These are phyloP conservation scores for Neltuma alba DNA, from an alignment of 306 rosid species.

Conservation along the genomic window DNA sequence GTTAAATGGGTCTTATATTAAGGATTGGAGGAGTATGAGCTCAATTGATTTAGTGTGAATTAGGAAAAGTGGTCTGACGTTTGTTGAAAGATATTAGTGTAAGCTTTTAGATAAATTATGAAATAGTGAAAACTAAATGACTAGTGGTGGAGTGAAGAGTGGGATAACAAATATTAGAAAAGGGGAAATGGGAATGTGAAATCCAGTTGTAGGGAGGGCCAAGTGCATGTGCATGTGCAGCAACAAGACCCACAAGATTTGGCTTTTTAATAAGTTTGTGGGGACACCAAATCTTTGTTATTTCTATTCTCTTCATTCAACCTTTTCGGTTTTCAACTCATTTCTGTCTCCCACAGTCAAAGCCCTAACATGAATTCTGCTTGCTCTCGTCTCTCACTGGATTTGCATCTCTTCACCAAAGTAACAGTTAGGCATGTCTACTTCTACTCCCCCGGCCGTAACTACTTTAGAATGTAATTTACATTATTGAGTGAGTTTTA, in stretches of 20 bases:
- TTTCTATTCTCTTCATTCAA: slow-evolving; percentile 15
- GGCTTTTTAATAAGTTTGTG: slow-evolving; percentile 29
- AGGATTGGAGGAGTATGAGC: no score
- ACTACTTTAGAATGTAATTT: no score
- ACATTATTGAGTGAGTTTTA: no score
- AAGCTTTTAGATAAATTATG: background rate
- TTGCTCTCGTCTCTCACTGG: slow-evolving; percentile 23
- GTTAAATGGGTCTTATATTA: no score
- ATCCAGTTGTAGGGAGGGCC: slow-evolving; percentile 6
- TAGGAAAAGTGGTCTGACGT: background rate
- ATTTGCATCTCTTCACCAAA: background rate
- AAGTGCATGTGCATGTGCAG: slow-evolving; percentile 31
- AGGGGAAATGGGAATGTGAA: background rate
- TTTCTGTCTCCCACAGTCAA: slow-evolving; percentile 49
- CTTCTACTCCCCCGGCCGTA: no score
- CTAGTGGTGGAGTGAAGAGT: background rate
- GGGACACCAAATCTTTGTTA: slow-evolving; percentile 49
- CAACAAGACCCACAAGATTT: slow-evolving; percentile 34
- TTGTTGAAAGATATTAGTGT: background rate
- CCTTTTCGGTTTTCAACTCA: slow-evolving; percentile 21
- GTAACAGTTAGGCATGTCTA: background rate
- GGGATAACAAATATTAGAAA: background rate
- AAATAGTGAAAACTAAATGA: background rate
- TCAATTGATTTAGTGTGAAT: background rate
- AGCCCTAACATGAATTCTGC: slow-evolving; percentile 37